Base-by-base conservation (phyloP, 768 basidiomycete species). In the Termitomyces bulborhizus region DNA sequence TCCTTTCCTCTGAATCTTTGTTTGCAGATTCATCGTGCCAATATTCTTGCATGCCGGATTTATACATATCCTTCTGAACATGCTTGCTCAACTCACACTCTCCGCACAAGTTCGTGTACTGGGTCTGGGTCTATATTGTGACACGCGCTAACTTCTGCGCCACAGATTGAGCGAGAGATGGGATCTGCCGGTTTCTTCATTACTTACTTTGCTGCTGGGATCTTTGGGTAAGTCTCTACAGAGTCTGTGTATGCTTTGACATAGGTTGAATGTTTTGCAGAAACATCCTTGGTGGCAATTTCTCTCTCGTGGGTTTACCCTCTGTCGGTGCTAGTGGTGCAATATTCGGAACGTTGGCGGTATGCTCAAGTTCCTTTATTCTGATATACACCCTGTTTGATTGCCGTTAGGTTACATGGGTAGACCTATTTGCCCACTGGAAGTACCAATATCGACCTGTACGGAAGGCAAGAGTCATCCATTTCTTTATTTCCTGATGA, bases 41-140 rank as follows among this genome's bases (percentile, higher is more conserved):
- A 88, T 96, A 49, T 97, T 98, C 66, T 71, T 98, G 5, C 96
- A 98, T 62, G 97, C 93, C 11, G 96, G 96, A n/a, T 76, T 99
- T 55, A 76, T 99, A n/a, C 96, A 99, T 67, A 76, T 96, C 36
- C 60, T 87, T 4, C 65, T 99, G 57, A 99, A 99, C 66, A 88
- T 98, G 85, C 66, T 95, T 29, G 94, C 87, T 13, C 95, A 96
- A 62, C 67, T 89, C 54, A 82, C 81, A 0, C 72, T 89, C n/a
- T 88, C 86, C 6, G 89, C 86, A 36, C 85, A 90, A 70, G 91
- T 89, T 64, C 13, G 66, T 63, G 29, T 31, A 27, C 29, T 31
- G 29, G 29, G 6, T 29, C 21, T 53, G 15, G 36, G 32, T 27
- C 3, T 13, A 31, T 1, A 40, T 5, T 41, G 9, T 6, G n/a